Percentiles rank a stretch among this genome's conserved stretches.
These are phyloP conservation scores for Candida succiphila DNA, from an alignment of 805 yeast species.

Conservation along the genomic window DNA sequence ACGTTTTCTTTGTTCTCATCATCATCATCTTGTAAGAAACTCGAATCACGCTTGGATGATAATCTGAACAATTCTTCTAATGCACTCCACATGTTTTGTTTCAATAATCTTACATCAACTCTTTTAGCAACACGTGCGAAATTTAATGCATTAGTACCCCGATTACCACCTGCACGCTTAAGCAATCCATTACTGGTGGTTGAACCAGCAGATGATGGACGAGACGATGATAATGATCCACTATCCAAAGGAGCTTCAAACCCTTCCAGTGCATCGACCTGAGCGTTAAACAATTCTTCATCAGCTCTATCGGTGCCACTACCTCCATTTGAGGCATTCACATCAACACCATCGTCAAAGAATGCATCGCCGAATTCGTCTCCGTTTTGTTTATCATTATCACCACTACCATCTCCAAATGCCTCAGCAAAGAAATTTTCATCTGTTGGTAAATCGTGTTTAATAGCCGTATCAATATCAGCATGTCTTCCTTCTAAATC, in stretches of 20 bases:
- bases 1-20: conserved; percentile 5
- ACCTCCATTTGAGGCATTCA: background rate
- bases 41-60: conserved; percentile 20
- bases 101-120: conserved; percentile 36
- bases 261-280: conserved; percentile 28
- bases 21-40: conserved; percentile 16
- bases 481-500: background rate
- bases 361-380: conserved; percentile 8
- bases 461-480: conserved; percentile 9
- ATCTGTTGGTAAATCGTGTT: conserved; percentile 31
- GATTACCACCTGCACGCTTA: conserved; percentile 20
- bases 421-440: conserved; percentile 42
- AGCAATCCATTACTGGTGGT: conserved; percentile 1
- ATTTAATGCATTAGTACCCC: too few species aligned
- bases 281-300: conserved; percentile 26
- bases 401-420: conserved; percentile 28
- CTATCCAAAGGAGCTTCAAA: conserved; percentile 18
- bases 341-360: conserved; percentile 10
- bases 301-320: conserved; percentile 23
- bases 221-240: conserved; percentile 2
- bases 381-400: conserved; percentile 3
- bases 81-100: conserved; percentile 37
- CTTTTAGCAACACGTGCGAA: conserved; percentile 38
- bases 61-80: conserved; percentile 17
- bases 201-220: too few species aligned